Conservation (phyloP, 305 asterid genomes). For the Andrographis paniculata region DNA sequence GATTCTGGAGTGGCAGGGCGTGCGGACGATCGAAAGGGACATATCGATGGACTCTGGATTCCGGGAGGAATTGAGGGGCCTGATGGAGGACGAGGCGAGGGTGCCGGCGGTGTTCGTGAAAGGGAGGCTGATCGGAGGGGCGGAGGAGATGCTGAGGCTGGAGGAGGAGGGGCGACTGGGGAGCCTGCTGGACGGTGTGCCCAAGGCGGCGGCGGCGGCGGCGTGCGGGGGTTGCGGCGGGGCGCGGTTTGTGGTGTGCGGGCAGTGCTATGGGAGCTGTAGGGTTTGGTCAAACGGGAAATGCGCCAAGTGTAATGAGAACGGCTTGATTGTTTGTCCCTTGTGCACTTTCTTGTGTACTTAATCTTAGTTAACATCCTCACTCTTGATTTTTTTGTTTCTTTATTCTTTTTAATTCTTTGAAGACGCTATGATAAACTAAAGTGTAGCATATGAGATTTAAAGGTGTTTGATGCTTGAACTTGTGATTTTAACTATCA, state of each 20-base stretch:
- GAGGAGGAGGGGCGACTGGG: conserved; percentile 82
- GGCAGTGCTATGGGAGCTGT: conserved; percentile 71
- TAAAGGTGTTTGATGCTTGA: too few relatives aligned
- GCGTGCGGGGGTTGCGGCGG: conserved; percentile 63
- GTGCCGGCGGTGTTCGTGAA: conserved; percentile 77
- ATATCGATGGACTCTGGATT: conserved; percentile 73
- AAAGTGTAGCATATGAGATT: too few relatives aligned
- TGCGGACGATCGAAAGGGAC: conserved; percentile 51
- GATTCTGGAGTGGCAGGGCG: conserved; percentile 49
- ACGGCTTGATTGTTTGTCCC: conserved; percentile 80
- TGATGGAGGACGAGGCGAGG: conserved; percentile 50
- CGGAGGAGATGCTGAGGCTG: conserved; percentile 59
- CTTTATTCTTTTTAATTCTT: too few relatives aligned
- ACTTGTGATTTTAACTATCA: too few relatives aligned
- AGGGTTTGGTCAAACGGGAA: conserved; percentile 52
- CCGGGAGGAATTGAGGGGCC: conserved; percentile 57
- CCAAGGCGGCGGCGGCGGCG: conserved; percentile 27
- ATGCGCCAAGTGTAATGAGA: conserved; percentile 79
- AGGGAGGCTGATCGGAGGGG: conserved; percentile 84
- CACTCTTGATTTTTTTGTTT: too few relatives aligned
- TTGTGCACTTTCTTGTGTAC: too few relatives aligned
- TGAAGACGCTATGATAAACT: too few relatives aligned
- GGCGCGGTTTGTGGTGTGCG: conserved; percentile 65
- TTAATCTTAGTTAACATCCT: too few relatives aligned
- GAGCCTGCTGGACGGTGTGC: conserved; percentile 43